Percentiles rank a stretch among this genome's conserved stretches.
phyloP scores from a whole-genome alignment of 306 rosid species.

The Quercus bicolor region DNA sequence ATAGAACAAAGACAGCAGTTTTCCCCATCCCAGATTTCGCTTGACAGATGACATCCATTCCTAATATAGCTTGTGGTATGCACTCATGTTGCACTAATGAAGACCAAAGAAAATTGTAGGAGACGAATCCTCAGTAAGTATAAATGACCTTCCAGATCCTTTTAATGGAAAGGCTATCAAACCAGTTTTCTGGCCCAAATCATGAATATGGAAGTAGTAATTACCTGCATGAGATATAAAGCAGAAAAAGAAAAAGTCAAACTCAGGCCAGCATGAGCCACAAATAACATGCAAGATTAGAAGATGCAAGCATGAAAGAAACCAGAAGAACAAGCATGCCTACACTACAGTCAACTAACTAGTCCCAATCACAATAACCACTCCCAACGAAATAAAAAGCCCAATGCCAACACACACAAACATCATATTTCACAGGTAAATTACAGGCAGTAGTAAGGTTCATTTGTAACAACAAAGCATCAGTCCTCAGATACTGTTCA shows the following conservation, averaged over 20 bases:
- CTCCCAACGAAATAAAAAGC: neutral
- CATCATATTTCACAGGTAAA: neutral
- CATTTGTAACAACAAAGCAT: neutral
- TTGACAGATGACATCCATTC: conserved; percentile 77
- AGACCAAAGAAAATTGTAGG: conserved; percentile 56
- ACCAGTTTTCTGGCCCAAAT: conserved; percentile 57
- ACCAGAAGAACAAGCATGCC: neutral
- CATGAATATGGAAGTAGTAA: conserved; percentile 56
- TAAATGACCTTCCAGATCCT: conserved; percentile 65
- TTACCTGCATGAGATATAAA: conserved; percentile 50
- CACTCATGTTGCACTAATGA: conserved; percentile 79
- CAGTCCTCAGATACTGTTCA: too few species aligned
- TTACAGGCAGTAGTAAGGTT: neutral
- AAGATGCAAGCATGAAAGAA: neutral
- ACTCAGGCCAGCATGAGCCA: neutral
- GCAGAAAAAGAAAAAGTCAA: conserved; percentile 9
- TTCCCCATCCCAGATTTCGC: conserved; percentile 82
- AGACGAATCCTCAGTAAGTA: conserved; percentile 72
- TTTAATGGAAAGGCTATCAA: conserved; percentile 68
- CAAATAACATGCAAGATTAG: neutral
- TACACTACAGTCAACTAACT: neutral
- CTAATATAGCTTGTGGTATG: conserved; percentile 77
- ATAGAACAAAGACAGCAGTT: conserved; percentile 70
- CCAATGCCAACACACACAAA: neutral
- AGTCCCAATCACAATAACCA: neutral